Evolutionary conservation across 148 eudicot species (phyloP), one percentile per base, ranked within the genome.

Genomic region (Cornus kousa): DNA sequence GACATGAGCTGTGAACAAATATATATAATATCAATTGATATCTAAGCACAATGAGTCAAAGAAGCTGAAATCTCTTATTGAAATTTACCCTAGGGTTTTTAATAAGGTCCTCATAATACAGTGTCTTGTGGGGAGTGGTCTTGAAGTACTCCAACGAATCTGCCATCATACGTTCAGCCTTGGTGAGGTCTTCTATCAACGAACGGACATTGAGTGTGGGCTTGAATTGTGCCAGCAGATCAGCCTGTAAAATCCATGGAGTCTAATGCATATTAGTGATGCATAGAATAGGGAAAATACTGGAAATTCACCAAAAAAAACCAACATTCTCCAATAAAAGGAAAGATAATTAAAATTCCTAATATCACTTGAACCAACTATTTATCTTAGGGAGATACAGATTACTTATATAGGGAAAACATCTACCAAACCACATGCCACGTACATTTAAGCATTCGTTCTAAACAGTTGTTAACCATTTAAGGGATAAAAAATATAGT

Each of bases 91-190:
- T 37, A 60, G 75, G 64, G 65, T 73, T 59, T 73, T 73, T 73
- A 8, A 73, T 73, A 35, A 73, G 75, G 24, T 73, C 75, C 48
- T 73, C 75, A 24, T 73, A 73, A 19, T 73, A 73, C 9, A 73
- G 23, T 73, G 40, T 53, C 37, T 46, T 73, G 37, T 73, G 75
- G 37, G 37, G 37, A 23, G 75, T 73, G 33, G 37, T 28, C 31
- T 53, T 48, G 33, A 73, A 53, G 59, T 53, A 53, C 19, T 53
- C 17, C 59, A 53, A 16, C 3, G 59, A 53, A 16, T 53, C 17
- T 11, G 17, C 19, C 59, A 53, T 14, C 59, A 53, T 53, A 1
- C 17, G 16, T 53, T 53, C 59, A 12, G 59, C 59, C 14, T 16
- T 53, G 17, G 4, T 53, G 12, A 53, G 59, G 17, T 53, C 59